These are phyloP conservation scores for Neckera pumila DNA, from an alignment of 225 moss, liverwort and hornwort genomes.

Conservation along the genomic window DNA sequence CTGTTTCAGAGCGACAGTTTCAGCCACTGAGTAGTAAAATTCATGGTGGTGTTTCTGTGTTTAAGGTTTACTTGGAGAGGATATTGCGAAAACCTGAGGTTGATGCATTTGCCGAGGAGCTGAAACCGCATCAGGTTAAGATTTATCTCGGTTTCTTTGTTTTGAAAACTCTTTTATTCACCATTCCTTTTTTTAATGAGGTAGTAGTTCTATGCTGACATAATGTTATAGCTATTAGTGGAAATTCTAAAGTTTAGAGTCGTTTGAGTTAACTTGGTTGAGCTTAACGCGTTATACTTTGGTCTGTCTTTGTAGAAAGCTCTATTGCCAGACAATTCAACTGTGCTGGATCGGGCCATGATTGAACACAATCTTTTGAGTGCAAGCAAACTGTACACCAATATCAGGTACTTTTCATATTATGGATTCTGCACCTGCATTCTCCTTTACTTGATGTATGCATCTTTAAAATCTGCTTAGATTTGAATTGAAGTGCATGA, in stretches of 20 bases:
- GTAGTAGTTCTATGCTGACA: neutral
- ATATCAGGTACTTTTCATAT: slow-evolving; percentile 62
- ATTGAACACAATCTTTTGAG: slow-evolving; percentile 98
- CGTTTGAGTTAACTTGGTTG: neutral
- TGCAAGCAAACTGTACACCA: slow-evolving; percentile 97
- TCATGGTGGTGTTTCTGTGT: neutral
- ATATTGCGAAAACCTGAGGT: slow-evolving; percentile 97
- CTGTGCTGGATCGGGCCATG: slow-evolving; percentile 98
- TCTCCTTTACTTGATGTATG: neutral
- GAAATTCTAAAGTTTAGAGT: neutral
- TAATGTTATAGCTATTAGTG: neutral
- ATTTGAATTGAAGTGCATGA: neutral
- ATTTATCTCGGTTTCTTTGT: neutral
- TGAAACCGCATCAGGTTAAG: slow-evolving; percentile 91
- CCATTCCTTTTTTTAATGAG: neutral
- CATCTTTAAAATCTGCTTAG: neutral
- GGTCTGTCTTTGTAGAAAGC: slow-evolving; percentile 66
- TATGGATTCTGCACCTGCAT: neutral
- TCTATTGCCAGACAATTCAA: slow-evolving; percentile 80
- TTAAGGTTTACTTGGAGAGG: slow-evolving; percentile 88
- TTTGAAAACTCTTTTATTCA: neutral
- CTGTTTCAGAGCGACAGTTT: neutral
- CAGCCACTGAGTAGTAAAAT: neutral
- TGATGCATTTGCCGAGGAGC: slow-evolving; percentile 87
- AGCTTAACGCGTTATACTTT: neutral